A percentile compares a stretch with the other conserved stretches of the same genome.
Conservation (phyloP, 768 basidiomycete species). For the Candolleomyces efflorescens region DNA sequence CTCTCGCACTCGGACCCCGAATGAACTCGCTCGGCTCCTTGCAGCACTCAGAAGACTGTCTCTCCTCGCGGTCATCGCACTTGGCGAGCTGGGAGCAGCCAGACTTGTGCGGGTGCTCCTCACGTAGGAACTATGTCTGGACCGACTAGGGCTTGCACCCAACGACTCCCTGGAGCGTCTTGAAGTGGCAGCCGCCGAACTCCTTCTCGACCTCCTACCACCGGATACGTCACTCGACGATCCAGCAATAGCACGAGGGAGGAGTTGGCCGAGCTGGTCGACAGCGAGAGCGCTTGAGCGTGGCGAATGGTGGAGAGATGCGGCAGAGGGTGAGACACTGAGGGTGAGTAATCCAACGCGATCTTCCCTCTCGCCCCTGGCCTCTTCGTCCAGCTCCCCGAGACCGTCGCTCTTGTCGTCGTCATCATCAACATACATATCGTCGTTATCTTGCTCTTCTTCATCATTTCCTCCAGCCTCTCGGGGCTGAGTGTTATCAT, state of each 20-base stretch:
- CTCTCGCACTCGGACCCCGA: constrained; percentile 47
- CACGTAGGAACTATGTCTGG: constrained; percentile 3
- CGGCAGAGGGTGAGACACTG: constrained; percentile 6
- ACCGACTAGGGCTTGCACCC: constrained; percentile 5
- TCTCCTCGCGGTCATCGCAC: neutral
- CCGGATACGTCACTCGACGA: neutral
- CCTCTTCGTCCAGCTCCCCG: constrained; percentile 14
- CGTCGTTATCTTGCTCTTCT: constrained; percentile 12
- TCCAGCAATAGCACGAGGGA: neutral
- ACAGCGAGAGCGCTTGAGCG: neutral
- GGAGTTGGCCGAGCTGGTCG: constrained; percentile 1
- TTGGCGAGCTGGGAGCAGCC: constrained; percentile 2
- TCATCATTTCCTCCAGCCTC: neutral
- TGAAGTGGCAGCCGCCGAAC: constrained; percentile 7
- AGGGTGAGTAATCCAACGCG: constrained; percentile 25
- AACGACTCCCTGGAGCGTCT: constrained; percentile 4
- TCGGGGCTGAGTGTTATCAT: too few relatives aligned
- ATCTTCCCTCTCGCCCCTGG: constrained; percentile 22
- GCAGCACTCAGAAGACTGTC: constrained; percentile 10
- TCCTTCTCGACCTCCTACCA: constrained; percentile 16
- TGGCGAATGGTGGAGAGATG: constrained; percentile 6
- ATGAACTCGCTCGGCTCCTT: constrained; percentile 42
- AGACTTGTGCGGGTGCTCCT: constrained; percentile 4
- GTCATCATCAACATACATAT: constrained; percentile 5
- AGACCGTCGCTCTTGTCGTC: constrained; percentile 21